Conservation (phyloP, 202 grass and related monocot species). For the Eragrostis tef region DNA sequence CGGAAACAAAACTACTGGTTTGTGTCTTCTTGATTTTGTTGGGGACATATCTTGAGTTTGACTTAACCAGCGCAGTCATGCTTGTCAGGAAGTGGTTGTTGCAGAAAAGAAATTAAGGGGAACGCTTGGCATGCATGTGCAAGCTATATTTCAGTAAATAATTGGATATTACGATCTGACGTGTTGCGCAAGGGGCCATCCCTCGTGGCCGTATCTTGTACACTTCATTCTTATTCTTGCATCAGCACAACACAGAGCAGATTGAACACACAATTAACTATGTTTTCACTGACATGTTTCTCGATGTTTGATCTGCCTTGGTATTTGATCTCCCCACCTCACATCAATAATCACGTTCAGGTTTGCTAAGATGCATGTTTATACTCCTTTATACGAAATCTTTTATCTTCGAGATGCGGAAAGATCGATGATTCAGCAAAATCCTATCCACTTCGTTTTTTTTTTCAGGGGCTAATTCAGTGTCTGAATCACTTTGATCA, state of each 20-base stretch:
- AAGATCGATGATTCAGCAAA: neutral
- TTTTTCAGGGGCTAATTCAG: neutral
- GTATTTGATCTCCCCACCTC: neutral
- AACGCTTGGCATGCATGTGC: constrained; percentile 1
- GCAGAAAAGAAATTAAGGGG: constrained; percentile 24
- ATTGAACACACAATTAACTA: neutral
- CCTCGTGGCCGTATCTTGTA: constrained; percentile 21
- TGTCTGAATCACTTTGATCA: neutral
- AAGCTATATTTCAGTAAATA: neutral
- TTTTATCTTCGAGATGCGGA: neutral
- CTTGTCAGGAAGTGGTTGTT: constrained; percentile 24
- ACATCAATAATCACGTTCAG: neutral
- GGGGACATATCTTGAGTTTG: constrained; percentile 26
- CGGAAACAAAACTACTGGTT: constrained; percentile 19
- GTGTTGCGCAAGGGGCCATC: neutral
- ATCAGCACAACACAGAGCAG: constrained; percentile 19
- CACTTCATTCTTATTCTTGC: constrained; percentile 44
- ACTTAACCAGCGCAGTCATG: constrained; percentile 49
- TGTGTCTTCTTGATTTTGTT: neutral
- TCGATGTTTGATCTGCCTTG: neutral
- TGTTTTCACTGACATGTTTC: neutral
- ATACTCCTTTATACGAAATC: neutral
- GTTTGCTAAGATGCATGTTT: neutral
- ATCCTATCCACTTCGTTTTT: neutral
- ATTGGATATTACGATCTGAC: neutral